Evolutionary conservation across 805 yeast genomes (phyloP).

Genomic region (Wickerhamiella musiphila): DNA sequence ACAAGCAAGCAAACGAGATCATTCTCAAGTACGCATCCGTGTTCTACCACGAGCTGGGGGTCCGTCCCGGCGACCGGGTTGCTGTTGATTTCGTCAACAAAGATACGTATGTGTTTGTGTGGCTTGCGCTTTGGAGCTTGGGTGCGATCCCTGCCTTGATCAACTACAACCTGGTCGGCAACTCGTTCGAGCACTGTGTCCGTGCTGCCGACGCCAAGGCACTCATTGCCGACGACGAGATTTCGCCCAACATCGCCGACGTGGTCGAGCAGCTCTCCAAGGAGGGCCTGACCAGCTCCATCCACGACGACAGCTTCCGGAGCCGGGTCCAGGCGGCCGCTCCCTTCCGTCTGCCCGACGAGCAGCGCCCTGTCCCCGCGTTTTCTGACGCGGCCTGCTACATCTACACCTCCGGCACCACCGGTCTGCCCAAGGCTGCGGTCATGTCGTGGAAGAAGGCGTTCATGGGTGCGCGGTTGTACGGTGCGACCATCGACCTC

Average conservation of each 20-base stretch:
- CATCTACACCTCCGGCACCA: constrained; percentile 86
- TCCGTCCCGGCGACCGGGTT: constrained; percentile 48
- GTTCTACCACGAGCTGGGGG: constrained; percentile 43
- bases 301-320: constrained; percentile 24
- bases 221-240: constrained; percentile 60
- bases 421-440: constrained; percentile 89
- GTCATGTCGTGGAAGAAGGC: constrained; percentile 83
- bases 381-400: constrained; percentile 51
- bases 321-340: constrained; percentile 25
- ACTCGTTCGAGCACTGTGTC: constrained; percentile 65
- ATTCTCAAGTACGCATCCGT: constrained; percentile 50
- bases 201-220: constrained; percentile 45
- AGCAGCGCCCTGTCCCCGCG: constrained; percentile 33
- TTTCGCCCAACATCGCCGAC: constrained; percentile 34
- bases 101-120: constrained; percentile 59
- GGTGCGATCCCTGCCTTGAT: constrained; percentile 82
- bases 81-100: constrained; percentile 68
- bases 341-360: constrained; percentile 33
- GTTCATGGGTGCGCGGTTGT: constrained; percentile 48
- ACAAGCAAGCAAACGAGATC: constrained; percentile 46
- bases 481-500: constrained; percentile 52
- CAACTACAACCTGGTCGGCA: constrained; percentile 60
- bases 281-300: constrained; percentile 8
- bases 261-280: constrained; percentile 28
- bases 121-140: constrained; percentile 81